Base-by-base conservation (phyloP, 371 early-diverging fungal genomes). In the Sporodiniella umbellata region DNA sequence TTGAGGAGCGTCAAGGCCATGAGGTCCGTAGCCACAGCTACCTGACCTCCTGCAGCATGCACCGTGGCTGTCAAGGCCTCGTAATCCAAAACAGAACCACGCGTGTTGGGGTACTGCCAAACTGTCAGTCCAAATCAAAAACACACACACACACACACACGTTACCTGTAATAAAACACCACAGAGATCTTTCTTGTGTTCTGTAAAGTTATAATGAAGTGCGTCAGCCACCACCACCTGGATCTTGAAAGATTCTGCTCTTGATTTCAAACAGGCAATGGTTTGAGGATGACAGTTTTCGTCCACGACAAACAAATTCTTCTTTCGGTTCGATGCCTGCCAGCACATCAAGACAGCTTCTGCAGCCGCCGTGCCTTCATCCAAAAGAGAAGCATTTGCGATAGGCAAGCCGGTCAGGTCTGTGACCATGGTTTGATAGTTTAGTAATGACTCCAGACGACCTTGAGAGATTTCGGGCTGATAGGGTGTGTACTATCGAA, bases 401-500 rank as follows among this genome's bases (percentile, higher is more conserved):
- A 97, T 88, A 14, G 90, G 85, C 59, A 98, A 68, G 11, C 98
- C 96, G 2, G 98, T 96, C 42, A 98, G 64, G 59, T 97, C 96
- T 17, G 80, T 74, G 48, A 98, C 88, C 85, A 97, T 87, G 8
- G 97, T 96, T 71, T 98, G 97, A 79, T 80, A 98, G 77, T 97
- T 96, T 54, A 98, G 69, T 47, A 98, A 84, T 17, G 95, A 92
- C 70, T 98, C 97, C 19, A 98, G 80, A 50, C 98, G 88, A 45
- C 98, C 98, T 77, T 98, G 98, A 39, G 96, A 82, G 56, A 97
- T 97, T 75, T 98, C 98, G 18, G 98, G 93, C 77, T 98, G 97
- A 76, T 98, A 98, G 33, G 98, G 98, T 10, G 96, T 96, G 75
- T 98, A 98, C 86, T 93, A 78, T n/a, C 24, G 35, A 19, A 24